A percentile compares a stretch with the other conserved stretches of the same genome.
phyloP scores from a whole-genome alignment of 2,329 filamentous ascomycete species.

The Torrubiellomyces zombiae region DNA sequence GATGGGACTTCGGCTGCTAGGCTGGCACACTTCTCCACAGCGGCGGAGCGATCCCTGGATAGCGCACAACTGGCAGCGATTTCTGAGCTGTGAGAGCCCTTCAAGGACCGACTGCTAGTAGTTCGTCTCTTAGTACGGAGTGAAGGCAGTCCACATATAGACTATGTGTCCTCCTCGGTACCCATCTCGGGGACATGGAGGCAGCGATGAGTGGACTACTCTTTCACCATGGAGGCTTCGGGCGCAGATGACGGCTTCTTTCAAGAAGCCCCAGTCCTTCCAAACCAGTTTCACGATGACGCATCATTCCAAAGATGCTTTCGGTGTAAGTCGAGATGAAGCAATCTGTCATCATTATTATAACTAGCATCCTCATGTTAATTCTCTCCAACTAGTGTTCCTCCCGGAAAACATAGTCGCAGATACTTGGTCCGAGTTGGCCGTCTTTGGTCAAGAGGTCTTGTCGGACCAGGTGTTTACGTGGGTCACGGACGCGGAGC shows the following conservation, averaged over 20 bases:
- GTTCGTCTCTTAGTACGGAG: too few relatives aligned
- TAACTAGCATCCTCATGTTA: too few relatives aligned
- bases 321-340: conserved; percentile 27
- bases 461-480: conserved; percentile 36
- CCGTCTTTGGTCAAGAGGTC: conserved; percentile 32
- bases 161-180: background rate
- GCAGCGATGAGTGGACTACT: background rate
- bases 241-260: conserved; percentile 36
- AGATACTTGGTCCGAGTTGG: conserved; percentile 25
- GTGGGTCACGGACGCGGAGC: conserved; percentile 47
- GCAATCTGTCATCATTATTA: too few relatives aligned
- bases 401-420: conserved; percentile 23
- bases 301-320: conserved; percentile 33
- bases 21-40: too few relatives aligned
- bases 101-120: too few relatives aligned
- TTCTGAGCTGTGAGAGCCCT: too few relatives aligned
- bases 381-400: too few relatives aligned
- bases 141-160: background rate
- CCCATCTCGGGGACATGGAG: background rate
- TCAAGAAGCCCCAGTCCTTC: conserved; percentile 31
- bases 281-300: conserved; percentile 42
- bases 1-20: too few relatives aligned
- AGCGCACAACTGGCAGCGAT: too few relatives aligned
- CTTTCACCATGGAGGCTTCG: conserved; percentile 23
- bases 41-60: too few relatives aligned